Evolutionary conservation across 1,139 yeast species (phyloP), one percentile per base, ranked within the genome.

Genomic region (Blastobotrys ciferrii): DNA sequence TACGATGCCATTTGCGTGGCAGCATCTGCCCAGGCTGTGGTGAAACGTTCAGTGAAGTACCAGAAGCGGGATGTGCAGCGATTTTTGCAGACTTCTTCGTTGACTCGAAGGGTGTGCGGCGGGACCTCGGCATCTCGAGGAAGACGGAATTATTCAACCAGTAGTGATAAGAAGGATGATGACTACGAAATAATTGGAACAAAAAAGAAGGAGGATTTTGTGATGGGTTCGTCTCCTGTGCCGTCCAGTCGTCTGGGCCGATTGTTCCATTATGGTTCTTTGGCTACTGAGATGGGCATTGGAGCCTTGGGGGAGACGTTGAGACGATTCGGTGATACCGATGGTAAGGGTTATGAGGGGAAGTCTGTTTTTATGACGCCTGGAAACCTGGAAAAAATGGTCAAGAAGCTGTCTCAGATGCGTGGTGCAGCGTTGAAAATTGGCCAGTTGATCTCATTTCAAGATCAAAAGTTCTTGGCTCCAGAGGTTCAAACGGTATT

Each of bases 401-500:
- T 96, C 13, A 81, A 78, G 57, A 89, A 88, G 65, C 81, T 92
- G 60, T 82, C 94, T 47, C 82, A 87, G 63, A 92, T 92, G 99
- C 78, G 99, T 63, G 99, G 99, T 12, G 99, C 98, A 2, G 99
- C 98, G 2, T 75, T 92, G 61, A 92, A 92, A 64, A 78, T 92
- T 47, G 99, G 98, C 13, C 99, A 92, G 69, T 80, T 92, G 84
- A 72, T 94, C 66, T 87, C 96, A 2, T 91, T 92, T 66, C 98
- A 92, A 68, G 98, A 72, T 50, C 80, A 86, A 50, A 76, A 87
- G 32, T 80, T 92, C 30, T 71, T 92, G 42, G 98, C 98, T 0
- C 76, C 78, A 32, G 97, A 91, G 62, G 78, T 92, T 52, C 95
- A 89, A 59, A 79, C 82, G 58, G 82, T 92, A 40, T 71, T 92